Base-by-base conservation (phyloP, 495 filamentous ascomycete species). In the Penicillium daleae region DNA sequence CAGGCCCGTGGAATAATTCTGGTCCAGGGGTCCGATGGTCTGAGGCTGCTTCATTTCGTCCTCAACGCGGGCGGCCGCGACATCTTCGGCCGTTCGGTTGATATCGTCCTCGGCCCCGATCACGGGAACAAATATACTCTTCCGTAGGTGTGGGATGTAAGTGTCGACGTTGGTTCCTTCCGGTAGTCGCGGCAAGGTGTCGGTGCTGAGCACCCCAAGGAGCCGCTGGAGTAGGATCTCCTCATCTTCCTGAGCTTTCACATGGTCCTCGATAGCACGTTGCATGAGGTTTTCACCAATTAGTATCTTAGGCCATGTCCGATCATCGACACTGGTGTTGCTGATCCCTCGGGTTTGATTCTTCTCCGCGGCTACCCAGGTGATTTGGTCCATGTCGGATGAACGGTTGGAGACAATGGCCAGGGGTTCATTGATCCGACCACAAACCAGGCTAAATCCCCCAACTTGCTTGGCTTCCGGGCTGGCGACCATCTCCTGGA, bases 351-450 rank as follows among this genome's bases (percentile, higher is more conserved):
- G 80, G 0, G 86, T 91, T 67, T 89, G 80, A 5, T 85, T 85
- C n/a, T 81, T 80, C 19, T 80, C 71, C 3, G 80, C 80, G 12
- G 83, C 86, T 33, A 97, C 86, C 89, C 92, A 92, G 17, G 86
- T 81, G 58, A 79, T 71, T 8, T 77, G 70, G 29, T 88, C 86
- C 65, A 80, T 71, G 33, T 71, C 60, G 55, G 85, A 77, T 4
- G 89, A 88, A n/a, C 95, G 88, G 71, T 99, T 99, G 48, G 90
- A 95, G 46, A 99, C 85, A 62, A 98, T 88, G 21, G 92, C 92
- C 51, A 99, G 71, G 6, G 89, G 88, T 70, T 92, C 85, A 31
- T 88, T 85, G 59, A 97, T 74, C 60, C 88, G 85, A 6, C 95
- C 95, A 74, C 92, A 97, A 15, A 96, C 76, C n/a, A 99, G 81